phyloP scores from a whole-genome alignment of 768 basidiomycete species.

The Psilocybe sp. region DNA sequence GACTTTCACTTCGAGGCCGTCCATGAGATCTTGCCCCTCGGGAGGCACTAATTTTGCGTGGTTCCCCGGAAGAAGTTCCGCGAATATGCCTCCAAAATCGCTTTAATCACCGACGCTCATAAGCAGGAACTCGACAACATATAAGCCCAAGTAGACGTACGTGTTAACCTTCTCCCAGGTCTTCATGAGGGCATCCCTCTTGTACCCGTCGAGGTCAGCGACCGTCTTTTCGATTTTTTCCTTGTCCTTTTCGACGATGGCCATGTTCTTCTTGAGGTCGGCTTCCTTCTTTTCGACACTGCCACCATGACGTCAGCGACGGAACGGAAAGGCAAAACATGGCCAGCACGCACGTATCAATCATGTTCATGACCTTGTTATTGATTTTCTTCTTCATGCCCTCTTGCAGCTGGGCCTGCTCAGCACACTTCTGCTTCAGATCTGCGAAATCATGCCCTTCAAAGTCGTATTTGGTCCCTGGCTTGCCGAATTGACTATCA shows the following conservation, averaged over 20 bases:
- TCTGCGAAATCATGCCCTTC: slow-evolving; percentile 53
- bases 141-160: slow-evolving; percentile 43
- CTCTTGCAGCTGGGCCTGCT: slow-evolving; percentile 76
- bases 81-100: slow-evolving; percentile 96
- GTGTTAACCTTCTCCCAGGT: slow-evolving; percentile 96
- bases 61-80: slow-evolving; percentile 92
- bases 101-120: slow-evolving; percentile 35
- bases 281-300: slow-evolving; percentile 94
- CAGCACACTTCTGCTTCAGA: slow-evolving; percentile 61
- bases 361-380: slow-evolving; percentile 92
- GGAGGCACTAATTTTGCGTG: slow-evolving; percentile 94
- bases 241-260: slow-evolving; percentile 88
- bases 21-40: slow-evolving; percentile 89
- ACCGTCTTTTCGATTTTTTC: slow-evolving; percentile 94
- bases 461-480: slow-evolving; percentile 83
- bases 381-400: slow-evolving; percentile 96
- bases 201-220: slow-evolving; percentile 88
- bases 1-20: slow-evolving; percentile 97
- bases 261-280: slow-evolving; percentile 83
- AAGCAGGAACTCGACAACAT: not conserved
- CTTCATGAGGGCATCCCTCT: slow-evolving; percentile 88
- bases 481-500: slow-evolving; percentile 77
- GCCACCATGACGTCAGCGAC: not conserved
- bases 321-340: not conserved
- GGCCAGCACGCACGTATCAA: slow-evolving; percentile 64